Base-by-base conservation (phyloP, 768 basidiomycete species). In the Leccinum longicurvipes region DNA sequence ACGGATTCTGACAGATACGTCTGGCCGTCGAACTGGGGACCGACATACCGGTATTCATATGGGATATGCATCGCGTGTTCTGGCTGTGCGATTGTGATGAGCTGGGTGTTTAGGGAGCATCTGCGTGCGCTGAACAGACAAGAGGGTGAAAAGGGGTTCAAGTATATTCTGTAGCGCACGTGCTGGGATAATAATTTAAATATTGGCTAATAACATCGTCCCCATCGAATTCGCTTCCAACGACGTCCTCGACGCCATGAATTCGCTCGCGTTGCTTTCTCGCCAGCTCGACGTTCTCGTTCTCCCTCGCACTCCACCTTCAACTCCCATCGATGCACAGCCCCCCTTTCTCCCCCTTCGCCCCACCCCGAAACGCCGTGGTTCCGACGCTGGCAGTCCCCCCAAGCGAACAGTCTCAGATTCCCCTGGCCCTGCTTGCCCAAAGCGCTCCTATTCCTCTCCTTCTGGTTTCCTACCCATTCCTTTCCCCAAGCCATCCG, bases 261-360 rank as follows among this genome's bases (percentile, higher is more conserved):
- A 93, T 76, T 88, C 88, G 63, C 82, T 93, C 65, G 78, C 81
- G 17, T 86, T 89, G 73, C 78, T 93, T 58, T 89, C 91, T 62
- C 86, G 87, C 67, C 86, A 90, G 71, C 84, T 91, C 78, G 89
- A 93, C 75, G 84, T 82, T 58, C 74, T 89, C 62, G 84, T 85
- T 56, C 74, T 84, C 8, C 70, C 84, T 48, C 78, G 77, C 63
- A 77, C 84, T 42, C 82, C 83, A 25, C 81, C 86, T 15, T 79
- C 82, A 36, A 82, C 84, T 1, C 81, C 84, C 42, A 72, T 75
- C 45, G 63, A 73, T 45, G 75, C 78, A 25, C 69, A 69, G 24
- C 52, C 67, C 7, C 60, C 72, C 21, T 70, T 72, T 60, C 64
- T 72, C 47, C 58, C 58, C 49, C 62, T 65, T 55, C 57, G n/a